These are phyloP conservation scores for Phytophthora uliginosa DNA, from an alignment of 352 stramenopile genomes.

Conservation along the genomic window DNA sequence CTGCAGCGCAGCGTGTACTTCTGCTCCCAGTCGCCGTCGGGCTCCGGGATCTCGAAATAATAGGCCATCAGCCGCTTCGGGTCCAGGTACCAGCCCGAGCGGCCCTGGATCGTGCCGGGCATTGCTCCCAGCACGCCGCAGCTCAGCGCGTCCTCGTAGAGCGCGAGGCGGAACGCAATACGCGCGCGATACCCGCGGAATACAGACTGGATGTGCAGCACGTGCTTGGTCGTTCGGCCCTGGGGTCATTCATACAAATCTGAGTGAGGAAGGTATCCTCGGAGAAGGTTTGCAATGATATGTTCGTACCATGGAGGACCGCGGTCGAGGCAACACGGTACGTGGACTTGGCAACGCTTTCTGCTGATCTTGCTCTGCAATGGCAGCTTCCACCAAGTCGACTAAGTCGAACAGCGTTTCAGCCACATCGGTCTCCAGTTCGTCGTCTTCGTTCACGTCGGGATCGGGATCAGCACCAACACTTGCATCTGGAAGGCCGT, in stretches of 20 bases:
- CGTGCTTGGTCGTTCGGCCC: slow-evolving; percentile 21
- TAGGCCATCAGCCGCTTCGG: slow-evolving; percentile 79
- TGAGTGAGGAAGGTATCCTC: background rate
- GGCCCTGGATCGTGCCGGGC: slow-evolving; percentile 71
- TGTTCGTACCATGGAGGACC: slow-evolving; percentile 22
- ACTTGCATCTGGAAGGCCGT: background rate
- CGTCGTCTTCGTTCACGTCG: slow-evolving; percentile 22
- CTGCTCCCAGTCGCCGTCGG: slow-evolving; percentile 72
- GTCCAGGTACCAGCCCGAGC: slow-evolving; percentile 82
- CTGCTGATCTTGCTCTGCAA: slow-evolving; percentile 17
- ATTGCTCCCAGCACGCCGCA: slow-evolving; percentile 79
- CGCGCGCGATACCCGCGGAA: slow-evolving; percentile 66
- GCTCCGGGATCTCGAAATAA: slow-evolving; percentile 70
- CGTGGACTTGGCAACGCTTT: slow-evolving; percentile 13
- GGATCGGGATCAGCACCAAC: background rate
- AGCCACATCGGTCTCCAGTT: slow-evolving; percentile 52
- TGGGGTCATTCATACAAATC: slow-evolving; percentile 1
- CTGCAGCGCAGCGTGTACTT: slow-evolving; percentile 68
- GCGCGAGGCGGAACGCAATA: slow-evolving; percentile 60
- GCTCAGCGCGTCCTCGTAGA: slow-evolving; percentile 74
- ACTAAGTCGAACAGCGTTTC: slow-evolving; percentile 58
- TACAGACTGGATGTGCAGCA: slow-evolving; percentile 60
- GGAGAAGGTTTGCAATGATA: background rate
- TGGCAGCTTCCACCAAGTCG: slow-evolving; percentile 34
- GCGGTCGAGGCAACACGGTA: slow-evolving; percentile 25